Percentiles rank a stretch among this genome's conserved stretches.
Evolutionary conservation across 129 eudicot species (phyloP).

Genomic region (Smallanthus sonchifolius): DNA sequence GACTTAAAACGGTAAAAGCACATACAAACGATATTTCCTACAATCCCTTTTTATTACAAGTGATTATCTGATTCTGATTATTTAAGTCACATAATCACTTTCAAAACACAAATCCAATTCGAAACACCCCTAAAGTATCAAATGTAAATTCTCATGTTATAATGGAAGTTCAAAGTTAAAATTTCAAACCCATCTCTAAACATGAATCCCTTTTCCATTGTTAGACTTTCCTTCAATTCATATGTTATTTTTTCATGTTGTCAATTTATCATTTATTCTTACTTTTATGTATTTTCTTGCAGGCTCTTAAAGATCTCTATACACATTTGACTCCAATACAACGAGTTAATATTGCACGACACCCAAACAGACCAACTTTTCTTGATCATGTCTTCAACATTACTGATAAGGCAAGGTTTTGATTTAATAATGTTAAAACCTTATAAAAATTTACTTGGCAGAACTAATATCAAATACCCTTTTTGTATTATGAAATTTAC

Average conservation of each 20-base stretch:
- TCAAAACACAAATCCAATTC: background rate
- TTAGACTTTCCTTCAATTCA: background rate
- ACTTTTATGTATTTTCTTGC: conserved; percentile 22
- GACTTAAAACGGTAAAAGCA: background rate
- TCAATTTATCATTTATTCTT: conserved; percentile 6
- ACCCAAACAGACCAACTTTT: conserved; percentile 92
- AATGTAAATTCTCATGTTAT: background rate
- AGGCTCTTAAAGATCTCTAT: conserved; percentile 82
- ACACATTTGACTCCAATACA: conserved; percentile 88
- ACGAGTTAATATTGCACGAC: conserved; percentile 85
- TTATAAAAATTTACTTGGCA: background rate
- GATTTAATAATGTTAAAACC: background rate
- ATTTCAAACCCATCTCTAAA: background rate
- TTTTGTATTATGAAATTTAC: conserved; percentile 14
- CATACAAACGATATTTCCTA: background rate
- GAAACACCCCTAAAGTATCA: background rate
- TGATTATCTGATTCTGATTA: background rate
- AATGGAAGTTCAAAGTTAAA: background rate
- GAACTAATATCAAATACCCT: background rate
- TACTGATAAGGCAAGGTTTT: conserved; percentile 64
- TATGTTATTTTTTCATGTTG: background rate
- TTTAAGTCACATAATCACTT: background rate
- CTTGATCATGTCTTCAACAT: conserved; percentile 93
- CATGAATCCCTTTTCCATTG: background rate
- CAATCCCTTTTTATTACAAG: background rate